Conservation (phyloP, 805 yeast genomes). For the Blastobotrys muscicola region DNA sequence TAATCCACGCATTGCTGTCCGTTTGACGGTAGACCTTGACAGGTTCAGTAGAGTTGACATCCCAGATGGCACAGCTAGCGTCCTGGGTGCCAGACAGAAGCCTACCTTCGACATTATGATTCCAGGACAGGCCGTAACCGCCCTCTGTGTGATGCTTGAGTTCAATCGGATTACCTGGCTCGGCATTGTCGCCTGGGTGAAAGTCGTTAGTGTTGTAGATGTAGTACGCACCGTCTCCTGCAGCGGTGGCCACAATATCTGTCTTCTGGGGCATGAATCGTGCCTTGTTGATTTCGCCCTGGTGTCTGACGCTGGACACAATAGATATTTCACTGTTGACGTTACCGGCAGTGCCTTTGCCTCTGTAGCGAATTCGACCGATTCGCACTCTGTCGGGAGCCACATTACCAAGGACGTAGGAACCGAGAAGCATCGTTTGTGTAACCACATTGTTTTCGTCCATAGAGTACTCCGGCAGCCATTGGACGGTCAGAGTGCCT, state of each 20-base stretch:
- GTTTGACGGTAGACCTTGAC: too few relatives aligned
- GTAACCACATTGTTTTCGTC: constrained; percentile 18
- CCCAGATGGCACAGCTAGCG: constrained; percentile 63
- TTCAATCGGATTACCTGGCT: constrained; percentile 6
- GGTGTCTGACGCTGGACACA: constrained; percentile 46
- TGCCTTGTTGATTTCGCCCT: constrained; percentile 58
- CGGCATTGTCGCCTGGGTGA: constrained; percentile 1
- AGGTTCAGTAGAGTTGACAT: constrained; percentile 18
- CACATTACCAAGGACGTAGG: constrained; percentile 34
- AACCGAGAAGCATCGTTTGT: constrained; percentile 44
- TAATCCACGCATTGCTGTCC: not conserved
- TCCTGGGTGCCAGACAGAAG: constrained; percentile 63
- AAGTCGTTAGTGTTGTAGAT: constrained; percentile 19
- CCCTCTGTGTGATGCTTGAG: constrained; percentile 42
- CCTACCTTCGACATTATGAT: constrained; percentile 30
- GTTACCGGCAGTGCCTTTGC: not conserved
- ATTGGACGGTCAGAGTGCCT: constrained; percentile 49
- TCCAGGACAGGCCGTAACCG: constrained; percentile 70
- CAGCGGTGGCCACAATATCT: constrained; percentile 44
- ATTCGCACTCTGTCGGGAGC: not conserved
- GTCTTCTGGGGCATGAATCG: constrained; percentile 42
- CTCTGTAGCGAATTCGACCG: not conserved
- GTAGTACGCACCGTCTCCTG: constrained; percentile 31
- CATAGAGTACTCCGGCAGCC: constrained; percentile 40
- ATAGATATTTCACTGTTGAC: constrained; percentile 14